phyloP scores from a whole-genome alignment of 768 basidiomycete genomes.

The Hemileccinum rubropunctum region DNA sequence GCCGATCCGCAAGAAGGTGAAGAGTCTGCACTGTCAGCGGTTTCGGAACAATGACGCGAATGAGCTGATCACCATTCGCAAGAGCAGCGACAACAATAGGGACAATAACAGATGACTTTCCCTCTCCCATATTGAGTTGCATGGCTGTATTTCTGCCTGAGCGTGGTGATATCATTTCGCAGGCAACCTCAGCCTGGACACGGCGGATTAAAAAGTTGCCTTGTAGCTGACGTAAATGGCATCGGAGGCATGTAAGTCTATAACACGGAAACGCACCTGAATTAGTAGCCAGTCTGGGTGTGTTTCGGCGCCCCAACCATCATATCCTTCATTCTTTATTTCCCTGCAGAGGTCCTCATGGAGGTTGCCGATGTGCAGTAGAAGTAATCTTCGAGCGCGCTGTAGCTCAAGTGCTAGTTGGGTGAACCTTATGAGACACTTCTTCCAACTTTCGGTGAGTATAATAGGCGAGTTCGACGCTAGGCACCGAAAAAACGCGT shows the following conservation, averaged over 20 bases:
- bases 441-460: slow-evolving; percentile 25
- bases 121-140: slow-evolving; percentile 60
- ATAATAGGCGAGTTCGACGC: slow-evolving; percentile 15
- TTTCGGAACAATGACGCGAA: too few species aligned
- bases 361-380: background rate
- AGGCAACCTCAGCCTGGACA: slow-evolving; percentile 41
- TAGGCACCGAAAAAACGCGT: slow-evolving; percentile 28
- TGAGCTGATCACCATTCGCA: slow-evolving; percentile 26
- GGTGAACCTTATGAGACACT: slow-evolving; percentile 27
- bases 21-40: too few species aligned
- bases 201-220: slow-evolving; percentile 41
- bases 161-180: slow-evolving; percentile 43
- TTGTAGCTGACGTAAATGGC: slow-evolving; percentile 38
- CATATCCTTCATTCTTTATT: background rate
- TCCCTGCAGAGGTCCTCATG: background rate
- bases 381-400: slow-evolving; percentile 1
- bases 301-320: background rate
- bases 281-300: slow-evolving; percentile 1
- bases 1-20: too few species aligned
- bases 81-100: slow-evolving; percentile 41
- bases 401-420: slow-evolving; percentile 30
- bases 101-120: slow-evolving; percentile 45
- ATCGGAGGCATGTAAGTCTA: background rate
- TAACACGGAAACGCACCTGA: background rate
- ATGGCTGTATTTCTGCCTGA: slow-evolving; percentile 34